Evolutionary conservation across 495 filamentous ascomycete genomes (phyloP).

Genomic region (Aspergillus steynii): DNA sequence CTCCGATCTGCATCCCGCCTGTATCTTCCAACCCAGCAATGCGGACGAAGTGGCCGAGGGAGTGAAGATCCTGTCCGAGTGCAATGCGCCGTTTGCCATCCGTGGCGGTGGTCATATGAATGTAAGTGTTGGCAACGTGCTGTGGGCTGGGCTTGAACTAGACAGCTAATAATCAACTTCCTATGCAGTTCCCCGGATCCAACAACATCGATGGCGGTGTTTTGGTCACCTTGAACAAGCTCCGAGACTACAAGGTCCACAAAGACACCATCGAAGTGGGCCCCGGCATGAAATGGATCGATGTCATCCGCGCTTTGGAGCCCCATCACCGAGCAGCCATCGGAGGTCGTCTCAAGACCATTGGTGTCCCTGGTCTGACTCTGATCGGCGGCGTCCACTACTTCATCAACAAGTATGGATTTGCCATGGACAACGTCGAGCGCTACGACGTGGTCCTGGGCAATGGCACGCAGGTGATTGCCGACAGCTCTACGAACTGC

Average conservation of each 20-base stretch:
- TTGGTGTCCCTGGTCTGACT: conserved; percentile 36
- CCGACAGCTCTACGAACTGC: conserved; percentile 23
- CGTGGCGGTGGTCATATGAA: conserved; percentile 39
- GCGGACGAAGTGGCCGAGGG: conserved; percentile 30
- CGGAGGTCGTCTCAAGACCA: conserved; percentile 46
- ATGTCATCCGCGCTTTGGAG: conserved; percentile 46
- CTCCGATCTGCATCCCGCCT: conserved; percentile 31
- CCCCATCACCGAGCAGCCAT: conserved; percentile 41
- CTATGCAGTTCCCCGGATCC: conserved; percentile 23
- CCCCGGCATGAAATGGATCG: conserved; percentile 48
- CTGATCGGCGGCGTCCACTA: conserved; percentile 32
- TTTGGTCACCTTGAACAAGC: conserved; percentile 28
- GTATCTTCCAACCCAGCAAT: conserved; percentile 30
- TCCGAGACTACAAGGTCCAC: conserved; percentile 10
- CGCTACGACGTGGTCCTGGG: conserved; percentile 34
- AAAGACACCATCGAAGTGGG: conserved; percentile 28
- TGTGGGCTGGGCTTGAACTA: too few relatives aligned
- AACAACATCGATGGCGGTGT: conserved; percentile 31
- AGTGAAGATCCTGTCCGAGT: conserved; percentile 17
- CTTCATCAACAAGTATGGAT: conserved; percentile 32
- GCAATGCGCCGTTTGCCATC: conserved; percentile 37
- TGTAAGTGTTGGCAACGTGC: conserved; percentile 13
- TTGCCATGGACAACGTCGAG: conserved; percentile 34
- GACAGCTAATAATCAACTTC: too few relatives aligned
- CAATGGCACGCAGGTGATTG: conserved; percentile 22